phyloP scores from a whole-genome alignment of 192 early-diverging fungal genomes.

The Blastocladiella britannica region DNA sequence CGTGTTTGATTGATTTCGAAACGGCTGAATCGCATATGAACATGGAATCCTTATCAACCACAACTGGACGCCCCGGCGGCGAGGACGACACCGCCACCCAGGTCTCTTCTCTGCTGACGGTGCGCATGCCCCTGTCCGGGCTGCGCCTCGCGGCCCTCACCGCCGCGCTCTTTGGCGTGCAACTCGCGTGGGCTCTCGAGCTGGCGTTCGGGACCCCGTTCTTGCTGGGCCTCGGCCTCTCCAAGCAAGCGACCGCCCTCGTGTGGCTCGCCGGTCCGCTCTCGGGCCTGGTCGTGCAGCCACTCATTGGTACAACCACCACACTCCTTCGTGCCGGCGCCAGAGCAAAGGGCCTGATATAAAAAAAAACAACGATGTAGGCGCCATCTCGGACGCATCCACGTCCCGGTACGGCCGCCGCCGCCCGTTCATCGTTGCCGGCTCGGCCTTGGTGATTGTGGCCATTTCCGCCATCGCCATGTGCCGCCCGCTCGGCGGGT shows the following conservation, averaged over 20 bases:
- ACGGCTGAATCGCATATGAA: no score
- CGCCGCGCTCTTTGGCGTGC: background rate
- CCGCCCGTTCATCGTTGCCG: constrained; percentile 61
- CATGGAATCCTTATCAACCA: no score
- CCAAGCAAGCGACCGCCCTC: constrained; percentile 36
- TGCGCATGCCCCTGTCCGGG: no score
- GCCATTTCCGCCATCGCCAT: constrained; percentile 55
- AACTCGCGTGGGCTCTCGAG: background rate
- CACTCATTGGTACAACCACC: background rate
- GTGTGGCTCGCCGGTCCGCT: constrained; percentile 70
- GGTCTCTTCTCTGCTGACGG: no score
- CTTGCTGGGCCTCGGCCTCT: constrained; percentile 37
- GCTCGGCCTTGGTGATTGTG: constrained; percentile 35
- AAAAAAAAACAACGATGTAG: constrained; percentile 50
- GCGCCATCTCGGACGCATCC: constrained; percentile 58
- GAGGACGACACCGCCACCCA: no score
- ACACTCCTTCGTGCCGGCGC: constrained; percentile 1
- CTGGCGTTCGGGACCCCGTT: constrained; percentile 55
- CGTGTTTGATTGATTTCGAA: no score
- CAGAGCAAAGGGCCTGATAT: no score
- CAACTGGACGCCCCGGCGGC: no score
- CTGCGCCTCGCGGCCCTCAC: no score
- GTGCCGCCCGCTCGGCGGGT: constrained; percentile 31
- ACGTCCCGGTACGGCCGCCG: constrained; percentile 52
- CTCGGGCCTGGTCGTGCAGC: constrained; percentile 16